A percentile compares a stretch with the other conserved stretches of the same genome.
phyloP scores from a whole-genome alignment of 352 stramenopile genomes.

The Aphanomyces euteiches region DNA sequence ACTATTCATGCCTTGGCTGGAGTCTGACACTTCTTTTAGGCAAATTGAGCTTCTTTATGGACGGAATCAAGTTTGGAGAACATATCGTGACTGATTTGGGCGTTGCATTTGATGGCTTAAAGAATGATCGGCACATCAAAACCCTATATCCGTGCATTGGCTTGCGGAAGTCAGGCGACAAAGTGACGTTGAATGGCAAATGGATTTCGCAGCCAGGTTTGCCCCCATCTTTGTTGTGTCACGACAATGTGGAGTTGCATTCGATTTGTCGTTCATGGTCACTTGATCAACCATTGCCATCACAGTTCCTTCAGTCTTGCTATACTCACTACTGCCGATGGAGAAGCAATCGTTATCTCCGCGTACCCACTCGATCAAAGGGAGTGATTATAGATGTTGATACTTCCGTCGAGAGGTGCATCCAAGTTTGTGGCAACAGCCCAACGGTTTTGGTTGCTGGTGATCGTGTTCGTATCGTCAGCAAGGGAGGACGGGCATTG shows the following conservation, averaged over 20 bases:
- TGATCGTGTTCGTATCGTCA: conserved; percentile 91
- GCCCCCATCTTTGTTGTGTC: conserved; percentile 62
- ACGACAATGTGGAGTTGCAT: conserved; percentile 87
- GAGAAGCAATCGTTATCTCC: conserved; percentile 75
- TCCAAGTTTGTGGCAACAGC: conserved; percentile 81
- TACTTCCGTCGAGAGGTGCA: conserved; percentile 85
- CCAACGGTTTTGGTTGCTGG: conserved; percentile 87
- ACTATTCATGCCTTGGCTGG: not conserved
- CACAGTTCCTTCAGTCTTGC: conserved; percentile 58
- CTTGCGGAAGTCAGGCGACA: conserved; percentile 92
- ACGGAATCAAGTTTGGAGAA: conserved; percentile 99
- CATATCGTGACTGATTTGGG: conserved; percentile 97
- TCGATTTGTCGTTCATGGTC: conserved; percentile 80
- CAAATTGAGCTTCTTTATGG: conserved; percentile 97
- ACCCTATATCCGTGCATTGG: conserved; percentile 96
- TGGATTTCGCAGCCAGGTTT: conserved; percentile 87
- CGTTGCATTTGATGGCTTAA: conserved; percentile 94
- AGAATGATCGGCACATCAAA: conserved; percentile 65
- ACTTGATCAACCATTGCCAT: conserved; percentile 54
- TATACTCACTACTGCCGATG: conserved; percentile 85
- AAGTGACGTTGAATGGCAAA: conserved; percentile 94
- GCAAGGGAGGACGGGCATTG: conserved; percentile 91
- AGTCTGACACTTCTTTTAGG: conserved; percentile 45
- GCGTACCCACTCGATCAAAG: conserved; percentile 70
- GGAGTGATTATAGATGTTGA: conserved; percentile 94